Percentiles rank a stretch among this genome's conserved stretches.
Conservation (phyloP, 106 monocot species). For the Triglochin maritima region DNA sequence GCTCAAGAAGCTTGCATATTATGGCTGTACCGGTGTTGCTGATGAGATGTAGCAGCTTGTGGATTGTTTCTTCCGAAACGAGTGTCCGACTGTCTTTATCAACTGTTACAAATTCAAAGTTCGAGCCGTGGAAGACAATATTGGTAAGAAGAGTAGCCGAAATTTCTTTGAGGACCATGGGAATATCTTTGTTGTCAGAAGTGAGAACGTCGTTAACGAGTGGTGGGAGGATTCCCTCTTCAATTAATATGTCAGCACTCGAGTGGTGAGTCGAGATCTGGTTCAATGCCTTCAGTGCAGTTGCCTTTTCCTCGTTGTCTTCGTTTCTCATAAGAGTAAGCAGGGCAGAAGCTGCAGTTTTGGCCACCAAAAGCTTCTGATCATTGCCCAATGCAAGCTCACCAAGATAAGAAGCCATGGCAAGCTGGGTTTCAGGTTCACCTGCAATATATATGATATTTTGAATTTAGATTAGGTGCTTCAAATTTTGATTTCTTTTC, state of each 20-base stretch:
- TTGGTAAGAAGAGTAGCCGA: conserved; percentile 26
- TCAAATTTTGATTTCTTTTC: not conserved
- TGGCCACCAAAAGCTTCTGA: conserved; percentile 13
- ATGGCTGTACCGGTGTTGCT: conserved; percentile 93
- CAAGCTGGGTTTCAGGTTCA: conserved; percentile 21
- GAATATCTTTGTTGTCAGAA: conserved; percentile 10
- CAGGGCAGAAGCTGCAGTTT: conserved; percentile 21
- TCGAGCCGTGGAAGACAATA: conserved; percentile 3
- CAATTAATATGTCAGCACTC: conserved; percentile 11
- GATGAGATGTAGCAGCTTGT: conserved; percentile 83
- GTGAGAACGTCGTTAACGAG: conserved; percentile 11
- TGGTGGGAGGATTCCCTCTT: conserved; percentile 22
- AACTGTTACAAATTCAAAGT: conserved; percentile 38
- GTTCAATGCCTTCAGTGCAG: conserved; percentile 19
- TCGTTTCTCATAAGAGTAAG: conserved; percentile 44
- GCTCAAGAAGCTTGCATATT: conserved; percentile 69
- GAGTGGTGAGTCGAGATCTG: conserved; percentile 18
- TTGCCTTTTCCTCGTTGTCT: not conserved
- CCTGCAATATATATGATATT: conserved; percentile 3
- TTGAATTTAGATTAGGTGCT: not conserved
- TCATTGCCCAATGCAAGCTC: conserved; percentile 24
- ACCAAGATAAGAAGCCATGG: conserved; percentile 20
- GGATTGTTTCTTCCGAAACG: conserved; percentile 70
- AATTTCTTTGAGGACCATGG: conserved; percentile 16
- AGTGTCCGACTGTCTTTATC: conserved; percentile 35